These are phyloP conservation scores for Austroboletus eburneus DNA, from an alignment of 768 basidiomycete species.

Conservation along the genomic window DNA sequence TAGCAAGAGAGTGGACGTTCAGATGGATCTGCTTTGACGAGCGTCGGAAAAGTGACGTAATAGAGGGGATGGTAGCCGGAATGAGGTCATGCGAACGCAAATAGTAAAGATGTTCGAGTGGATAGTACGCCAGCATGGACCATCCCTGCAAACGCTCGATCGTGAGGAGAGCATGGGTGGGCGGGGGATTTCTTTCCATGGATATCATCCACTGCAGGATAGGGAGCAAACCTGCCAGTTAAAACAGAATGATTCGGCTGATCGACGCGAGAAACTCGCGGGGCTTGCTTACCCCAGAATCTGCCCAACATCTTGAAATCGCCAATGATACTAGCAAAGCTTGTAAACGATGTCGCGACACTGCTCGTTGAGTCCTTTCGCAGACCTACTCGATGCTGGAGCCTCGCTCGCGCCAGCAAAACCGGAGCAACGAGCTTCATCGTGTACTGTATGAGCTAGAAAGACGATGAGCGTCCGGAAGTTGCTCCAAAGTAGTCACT, in stretches of 20 bases:
- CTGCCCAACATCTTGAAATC: conserved; percentile 74
- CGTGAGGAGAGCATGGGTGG: conserved; percentile 64
- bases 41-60: conserved; percentile 40
- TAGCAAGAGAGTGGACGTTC: conserved; percentile 43
- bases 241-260: background rate
- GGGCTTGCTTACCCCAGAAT: conserved; percentile 63
- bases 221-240: conserved; percentile 59
- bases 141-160: conserved; percentile 75
- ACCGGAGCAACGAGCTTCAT: conserved; percentile 68
- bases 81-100: conserved; percentile 58
- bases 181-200: conserved; percentile 65
- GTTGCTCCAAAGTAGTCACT: background rate
- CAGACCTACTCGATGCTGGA: conserved; percentile 64
- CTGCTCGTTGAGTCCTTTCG: conserved; percentile 49
- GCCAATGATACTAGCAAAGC: conserved; percentile 51
- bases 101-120: conserved; percentile 73
- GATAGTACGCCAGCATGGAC: conserved; percentile 77
- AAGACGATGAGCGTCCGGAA: conserved; percentile 1
- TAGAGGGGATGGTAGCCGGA: conserved; percentile 48
- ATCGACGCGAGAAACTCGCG: background rate
- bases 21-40: conserved; percentile 41
- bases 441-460: conserved; percentile 68
- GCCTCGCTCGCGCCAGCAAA: conserved; percentile 59
- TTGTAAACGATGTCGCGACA: conserved; percentile 49
- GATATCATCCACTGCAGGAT: conserved; percentile 78